Evolutionary conservation across 345 rosid genomes (phyloP).

Genomic region (Crucihimalaya himalaica): DNA sequence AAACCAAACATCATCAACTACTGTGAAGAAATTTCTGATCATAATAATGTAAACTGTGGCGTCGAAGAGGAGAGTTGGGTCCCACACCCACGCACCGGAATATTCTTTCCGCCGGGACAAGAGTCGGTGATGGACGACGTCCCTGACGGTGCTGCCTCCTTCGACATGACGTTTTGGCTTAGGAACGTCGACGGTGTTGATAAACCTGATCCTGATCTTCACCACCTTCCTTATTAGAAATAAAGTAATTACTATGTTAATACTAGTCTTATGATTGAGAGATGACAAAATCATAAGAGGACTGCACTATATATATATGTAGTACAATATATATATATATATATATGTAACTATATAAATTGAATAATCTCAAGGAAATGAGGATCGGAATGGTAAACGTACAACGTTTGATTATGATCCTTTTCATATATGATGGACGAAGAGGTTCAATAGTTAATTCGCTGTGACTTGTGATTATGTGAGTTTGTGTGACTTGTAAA

Average conservation of each 20-base stretch:
- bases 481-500: neutral
- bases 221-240: conserved; percentile 12
- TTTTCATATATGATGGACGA: neutral
- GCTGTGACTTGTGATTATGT: neutral
- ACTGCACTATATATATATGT: neutral
- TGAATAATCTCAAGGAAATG: conserved; percentile 19
- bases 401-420: neutral
- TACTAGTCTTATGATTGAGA: neutral
- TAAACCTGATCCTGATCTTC: conserved; percentile 37
- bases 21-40: conserved; percentile 17
- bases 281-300: neutral
- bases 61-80: conserved; percentile 46
- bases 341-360: neutral
- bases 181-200: conserved; percentile 60
- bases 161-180: conserved; percentile 52
- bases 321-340: too few species aligned
- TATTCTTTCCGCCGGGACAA: conserved; percentile 61
- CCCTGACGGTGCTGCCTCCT: conserved; percentile 54
- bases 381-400: conserved; percentile 2
- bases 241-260: neutral
- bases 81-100: conserved; percentile 72
- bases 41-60: neutral
- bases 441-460: neutral
- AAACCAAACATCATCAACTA: conserved; percentile 18
- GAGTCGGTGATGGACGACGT: conserved; percentile 66